A percentile compares a stretch with the other conserved stretches of the same genome.
phyloP scores from a whole-genome alignment of 2,329 filamentous ascomycete species.

The Ophiocordyceps robertsii region DNA sequence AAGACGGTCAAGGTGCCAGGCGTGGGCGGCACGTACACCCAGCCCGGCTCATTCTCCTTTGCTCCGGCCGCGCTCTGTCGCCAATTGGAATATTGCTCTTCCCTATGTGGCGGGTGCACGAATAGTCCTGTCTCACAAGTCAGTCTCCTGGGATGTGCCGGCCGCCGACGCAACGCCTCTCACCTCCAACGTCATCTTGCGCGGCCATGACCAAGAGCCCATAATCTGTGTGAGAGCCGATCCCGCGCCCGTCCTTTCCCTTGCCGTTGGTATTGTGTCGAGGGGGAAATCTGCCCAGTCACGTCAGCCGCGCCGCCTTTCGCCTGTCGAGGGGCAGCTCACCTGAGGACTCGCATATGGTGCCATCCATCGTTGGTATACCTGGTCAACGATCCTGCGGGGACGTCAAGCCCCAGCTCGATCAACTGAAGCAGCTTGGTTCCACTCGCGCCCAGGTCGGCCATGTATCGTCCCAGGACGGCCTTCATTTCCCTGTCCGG shows the following conservation, averaged over 20 bases:
- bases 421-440: constrained; percentile 31
- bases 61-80: constrained; percentile 27
- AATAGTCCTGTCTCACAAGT: constrained; percentile 23
- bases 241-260: constrained; percentile 33
- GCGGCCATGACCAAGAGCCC: constrained; percentile 35
- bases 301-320: background rate
- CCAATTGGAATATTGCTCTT: constrained; percentile 31
- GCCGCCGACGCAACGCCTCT: constrained; percentile 1
- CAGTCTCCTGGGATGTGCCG: background rate
- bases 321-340: constrained; percentile 2
- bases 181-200: constrained; percentile 34
- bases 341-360: constrained; percentile 33
- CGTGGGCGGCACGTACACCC: constrained; percentile 33
- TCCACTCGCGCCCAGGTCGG: constrained; percentile 24
- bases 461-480: constrained; percentile 26
- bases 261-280: constrained; percentile 28
- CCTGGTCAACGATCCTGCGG: constrained; percentile 23
- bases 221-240: constrained; percentile 38
- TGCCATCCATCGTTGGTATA: constrained; percentile 36
- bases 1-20: constrained; percentile 33
- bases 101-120: constrained; percentile 25
- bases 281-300: constrained; percentile 15
- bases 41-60: constrained; percentile 28
- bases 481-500: constrained; percentile 25
- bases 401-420: constrained; percentile 28